These are phyloP conservation scores for Neonectria sp. DNA, from an alignment of 2,329 filamentous ascomycete genomes.

Conservation along the genomic window DNA sequence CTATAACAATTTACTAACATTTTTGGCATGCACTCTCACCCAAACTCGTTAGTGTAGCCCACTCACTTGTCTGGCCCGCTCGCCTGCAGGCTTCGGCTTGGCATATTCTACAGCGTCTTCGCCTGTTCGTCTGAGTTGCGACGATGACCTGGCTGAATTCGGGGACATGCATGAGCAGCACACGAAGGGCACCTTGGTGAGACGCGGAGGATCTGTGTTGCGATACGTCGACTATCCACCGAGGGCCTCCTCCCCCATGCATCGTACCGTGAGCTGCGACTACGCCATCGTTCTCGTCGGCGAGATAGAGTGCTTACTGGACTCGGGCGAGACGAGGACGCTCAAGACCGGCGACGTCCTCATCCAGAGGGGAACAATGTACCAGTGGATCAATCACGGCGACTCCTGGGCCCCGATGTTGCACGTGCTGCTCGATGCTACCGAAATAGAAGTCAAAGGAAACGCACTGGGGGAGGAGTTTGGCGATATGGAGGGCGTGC, in stretches of 20 bases:
- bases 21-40: no score
- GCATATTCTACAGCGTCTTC: neutral
- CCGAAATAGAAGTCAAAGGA: no score
- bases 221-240: conserved; percentile 19
- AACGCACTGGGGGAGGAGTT: no score
- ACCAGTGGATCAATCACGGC: conserved; percentile 25
- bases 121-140: neutral
- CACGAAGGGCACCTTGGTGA: no score
- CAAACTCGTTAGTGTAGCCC: no score
- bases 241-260: conserved; percentile 19
- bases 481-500: no score
- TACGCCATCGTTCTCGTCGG: conserved; percentile 20
- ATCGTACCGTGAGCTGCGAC: conserved; percentile 32
- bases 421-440: neutral
- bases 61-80: no score
- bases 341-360: conserved; percentile 16
- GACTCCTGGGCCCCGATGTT: conserved; percentile 17
- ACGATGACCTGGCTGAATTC: no score
- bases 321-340: conserved; percentile 21
- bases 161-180: no score
- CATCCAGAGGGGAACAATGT: conserved; percentile 29
- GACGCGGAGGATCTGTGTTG: no score
- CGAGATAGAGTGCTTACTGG: conserved; percentile 24
- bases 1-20: no score
- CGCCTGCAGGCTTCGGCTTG: no score